Percentiles rank a stretch among this genome's conserved stretches.
These are phyloP conservation scores for Oryza rufipogon DNA, from an alignment of 176 grass and related monocot species.

Conservation along the genomic window DNA sequence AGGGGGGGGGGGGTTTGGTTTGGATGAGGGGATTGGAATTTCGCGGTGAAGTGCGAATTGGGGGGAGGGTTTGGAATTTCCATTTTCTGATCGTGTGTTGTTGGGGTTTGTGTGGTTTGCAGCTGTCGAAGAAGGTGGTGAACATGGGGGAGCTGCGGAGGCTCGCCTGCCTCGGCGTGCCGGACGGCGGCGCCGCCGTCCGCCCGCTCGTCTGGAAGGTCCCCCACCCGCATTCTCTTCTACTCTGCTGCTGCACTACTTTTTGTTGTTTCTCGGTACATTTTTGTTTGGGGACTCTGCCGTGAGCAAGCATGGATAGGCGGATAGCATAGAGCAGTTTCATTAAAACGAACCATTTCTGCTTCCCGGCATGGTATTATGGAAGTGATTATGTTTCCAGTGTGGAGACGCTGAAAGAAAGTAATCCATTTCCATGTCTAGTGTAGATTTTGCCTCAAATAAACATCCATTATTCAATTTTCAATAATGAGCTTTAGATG, in stretches of 20 bases:
- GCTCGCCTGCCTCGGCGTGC: conserved; percentile 76
- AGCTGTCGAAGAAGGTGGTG: conserved; percentile 84
- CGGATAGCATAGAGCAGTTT: neutral
- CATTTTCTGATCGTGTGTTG: neutral
- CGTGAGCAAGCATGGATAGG: neutral
- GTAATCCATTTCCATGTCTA: neutral
- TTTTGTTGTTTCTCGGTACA: neutral
- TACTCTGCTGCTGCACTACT: neutral
- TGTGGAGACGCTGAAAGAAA: neutral
- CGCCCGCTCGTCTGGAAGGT: conserved; percentile 89
- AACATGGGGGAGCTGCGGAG: conserved; percentile 86
- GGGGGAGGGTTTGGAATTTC: neutral
- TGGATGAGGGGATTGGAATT: neutral
- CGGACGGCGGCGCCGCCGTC: conserved; percentile 45
- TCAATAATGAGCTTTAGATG: neutral
- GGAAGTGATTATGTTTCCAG: neutral
- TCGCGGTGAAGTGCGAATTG: neutral
- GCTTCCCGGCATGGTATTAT: neutral
- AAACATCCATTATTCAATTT: neutral
- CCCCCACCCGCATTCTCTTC: conserved; percentile 53
- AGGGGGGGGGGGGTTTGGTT: neutral
- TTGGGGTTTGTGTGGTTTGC: neutral
- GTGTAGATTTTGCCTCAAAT: neutral
- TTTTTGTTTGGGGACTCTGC: neutral
- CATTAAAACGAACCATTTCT: neutral